Evolutionary conservation across 1,284 basidiomycete genomes (phyloP), one percentile per base, ranked within the genome.

Genomic region (Mycena sp.): DNA sequence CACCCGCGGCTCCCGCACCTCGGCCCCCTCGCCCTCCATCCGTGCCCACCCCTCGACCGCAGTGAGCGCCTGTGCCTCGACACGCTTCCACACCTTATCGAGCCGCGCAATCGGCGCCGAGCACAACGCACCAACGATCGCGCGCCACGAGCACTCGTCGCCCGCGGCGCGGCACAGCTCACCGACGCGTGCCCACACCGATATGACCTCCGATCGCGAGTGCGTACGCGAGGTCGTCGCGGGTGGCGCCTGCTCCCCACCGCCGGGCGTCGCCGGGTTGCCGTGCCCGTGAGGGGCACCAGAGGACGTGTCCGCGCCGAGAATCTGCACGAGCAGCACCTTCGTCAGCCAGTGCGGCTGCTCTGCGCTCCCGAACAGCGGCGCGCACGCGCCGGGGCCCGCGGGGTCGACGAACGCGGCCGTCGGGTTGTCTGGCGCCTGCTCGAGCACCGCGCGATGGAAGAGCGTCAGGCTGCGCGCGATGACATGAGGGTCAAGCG

Each of bases 291-390:
- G n/a, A n/a, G n/a, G n/a, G n/a, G n/a, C 30, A 46, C 54, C 40
- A 30, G 41, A 43, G 25, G 79, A 78, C 0, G 79, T 78, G 68
- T 89, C 88, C 0, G 84, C 82, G 16, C 85, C 86, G 7, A 93
- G 80, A 7, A 93, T 84, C 71, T 92, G 90, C 52, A 88, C 74
- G 2, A 94, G 74, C 9, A 94, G 77, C 11, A 90, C 74, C 66
- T 85, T 88, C 6, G 92, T 93, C 41, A 94, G 77, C 91, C 91
- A 94, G 72, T 94, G 90, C 2, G 91, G 90, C 38, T 80, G 81
- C 4, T 87, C 85, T 37, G 91, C 88, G 63, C 78, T 88, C 6
- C 92, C 91, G 67, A 90, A 85, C 11, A 72, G 68, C n/a, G 67
- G 63, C 17, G 53, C n/a, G 35, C 32, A 53, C 37, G 58, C 23